Evolutionary conservation across 192 early-diverging fungal genomes (phyloP).

Genomic region (Gamsiella multidivaricata): DNA sequence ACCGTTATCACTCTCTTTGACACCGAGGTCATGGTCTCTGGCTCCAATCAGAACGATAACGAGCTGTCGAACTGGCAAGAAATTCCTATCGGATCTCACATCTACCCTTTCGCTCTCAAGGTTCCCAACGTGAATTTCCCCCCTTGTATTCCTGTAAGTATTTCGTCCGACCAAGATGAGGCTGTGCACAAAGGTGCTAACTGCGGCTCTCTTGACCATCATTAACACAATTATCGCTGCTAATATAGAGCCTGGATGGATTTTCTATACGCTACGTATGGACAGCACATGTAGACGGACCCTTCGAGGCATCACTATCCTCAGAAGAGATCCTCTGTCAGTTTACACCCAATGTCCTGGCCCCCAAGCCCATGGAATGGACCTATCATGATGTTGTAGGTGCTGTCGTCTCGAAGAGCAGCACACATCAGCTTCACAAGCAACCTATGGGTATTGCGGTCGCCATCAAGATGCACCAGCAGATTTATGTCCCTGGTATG

Average conservation of each 20-base stretch:
- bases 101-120: conserved; percentile 48
- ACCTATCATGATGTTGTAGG: conserved; percentile 30
- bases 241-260: conserved; percentile 37
- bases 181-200: background rate
- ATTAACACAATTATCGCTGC: background rate
- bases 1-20: conserved; percentile 50
- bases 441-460: conserved; percentile 23
- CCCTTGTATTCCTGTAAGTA: conserved; percentile 51
- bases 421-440: conserved; percentile 40
- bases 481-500: conserved; percentile 47
- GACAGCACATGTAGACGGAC: conserved; percentile 49
- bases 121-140: conserved; percentile 52
- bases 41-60: conserved; percentile 32
- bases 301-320: conserved; percentile 20
- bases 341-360: conserved; percentile 41
- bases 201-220: background rate
- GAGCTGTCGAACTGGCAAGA: conserved; percentile 49
- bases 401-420: conserved; percentile 13
- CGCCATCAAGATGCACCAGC: conserved; percentile 49
- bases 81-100: conserved; percentile 23
- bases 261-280: conserved; percentile 51
- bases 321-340: conserved; percentile 51
- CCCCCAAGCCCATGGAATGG: conserved; percentile 51
- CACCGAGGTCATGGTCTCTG: conserved; percentile 37
- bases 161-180: background rate